Evolutionary conservation across 2,329 filamentous ascomycete genomes (phyloP).

Genomic region (Fragosphaeria purpurea): DNA sequence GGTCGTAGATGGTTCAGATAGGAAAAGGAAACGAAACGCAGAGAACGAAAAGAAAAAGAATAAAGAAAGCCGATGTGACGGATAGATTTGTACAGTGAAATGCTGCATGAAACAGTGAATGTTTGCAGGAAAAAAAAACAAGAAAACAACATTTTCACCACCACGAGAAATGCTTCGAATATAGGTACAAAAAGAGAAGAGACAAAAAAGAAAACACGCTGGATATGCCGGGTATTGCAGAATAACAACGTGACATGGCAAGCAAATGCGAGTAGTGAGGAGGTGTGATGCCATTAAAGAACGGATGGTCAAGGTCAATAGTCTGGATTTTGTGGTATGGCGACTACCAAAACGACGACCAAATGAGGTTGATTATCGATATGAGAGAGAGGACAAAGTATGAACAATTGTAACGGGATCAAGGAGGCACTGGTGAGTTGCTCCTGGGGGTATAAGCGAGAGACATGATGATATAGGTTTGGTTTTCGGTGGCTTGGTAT

Average conservation of each 20-base stretch:
- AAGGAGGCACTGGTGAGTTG: no score
- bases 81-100: no score
- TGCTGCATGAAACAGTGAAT: no score
- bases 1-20: slow-evolving; percentile 4
- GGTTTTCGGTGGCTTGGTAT: slow-evolving; percentile 1
- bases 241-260: background rate
- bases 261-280: no score
- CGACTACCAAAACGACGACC: no score
- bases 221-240: slow-evolving; percentile 7
- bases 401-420: background rate
- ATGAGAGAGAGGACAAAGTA: background rate
- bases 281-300: no score
- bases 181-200: background rate
- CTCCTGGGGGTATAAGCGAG: slow-evolving; percentile 7
- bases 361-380: no score
- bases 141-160: background rate
- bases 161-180: background rate
- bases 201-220: slow-evolving; percentile 1
- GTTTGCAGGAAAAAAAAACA: background rate
- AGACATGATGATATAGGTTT: slow-evolving; percentile 3
- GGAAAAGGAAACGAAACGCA: background rate
- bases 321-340: no score
- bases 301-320: no score
- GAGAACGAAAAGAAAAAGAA: background rate
- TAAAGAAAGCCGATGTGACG: background rate